Percentiles rank a stretch among this genome's conserved stretches.
phyloP scores from a whole-genome alignment of 2,329 filamentous ascomycete genomes.

The Scytalidium sp. region DNA sequence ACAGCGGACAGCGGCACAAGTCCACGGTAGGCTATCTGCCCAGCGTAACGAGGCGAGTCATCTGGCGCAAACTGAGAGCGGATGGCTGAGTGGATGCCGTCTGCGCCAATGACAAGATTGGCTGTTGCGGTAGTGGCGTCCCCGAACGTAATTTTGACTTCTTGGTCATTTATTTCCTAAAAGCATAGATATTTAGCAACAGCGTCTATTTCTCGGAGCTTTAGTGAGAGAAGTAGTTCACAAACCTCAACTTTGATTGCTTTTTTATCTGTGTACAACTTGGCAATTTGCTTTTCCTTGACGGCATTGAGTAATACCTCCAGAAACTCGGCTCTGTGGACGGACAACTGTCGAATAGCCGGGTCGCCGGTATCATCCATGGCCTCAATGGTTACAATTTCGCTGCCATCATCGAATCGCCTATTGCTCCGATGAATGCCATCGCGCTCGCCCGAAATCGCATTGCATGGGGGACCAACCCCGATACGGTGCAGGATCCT shows the following conservation, averaged over 20 bases:
- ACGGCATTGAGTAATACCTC: slow-evolving; percentile 21
- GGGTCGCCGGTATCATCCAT: slow-evolving; percentile 11
- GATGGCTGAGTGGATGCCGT: slow-evolving; percentile 39
- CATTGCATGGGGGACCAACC: slow-evolving; percentile 25
- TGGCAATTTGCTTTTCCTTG: slow-evolving; percentile 18
- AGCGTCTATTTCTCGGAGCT: too few species aligned
- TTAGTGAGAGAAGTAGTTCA: background rate
- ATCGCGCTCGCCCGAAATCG: slow-evolving; percentile 26
- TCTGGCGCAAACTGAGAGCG: slow-evolving; percentile 3
- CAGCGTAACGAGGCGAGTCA: background rate
- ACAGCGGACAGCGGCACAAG: background rate
- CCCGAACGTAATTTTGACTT: slow-evolving; percentile 34
- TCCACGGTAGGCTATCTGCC: background rate
- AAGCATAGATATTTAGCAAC: too few species aligned
- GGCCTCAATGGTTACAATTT: slow-evolving; percentile 28
- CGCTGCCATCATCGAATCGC: slow-evolving; percentile 31
- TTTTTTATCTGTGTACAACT: slow-evolving; percentile 23
- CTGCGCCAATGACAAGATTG: slow-evolving; percentile 34
- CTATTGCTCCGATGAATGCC: slow-evolving; percentile 32
- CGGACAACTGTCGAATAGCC: background rate
- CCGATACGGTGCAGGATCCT: slow-evolving; percentile 19
- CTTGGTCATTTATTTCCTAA: background rate
- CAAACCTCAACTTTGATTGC: slow-evolving; percentile 14
- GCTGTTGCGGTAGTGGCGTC: slow-evolving; percentile 25
- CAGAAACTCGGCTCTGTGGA: slow-evolving; percentile 21